Percentiles rank a stretch among this genome's conserved stretches.
Evolutionary conservation across 164 flowering plant species (phyloP).

Genomic region (Piper betle): DNA sequence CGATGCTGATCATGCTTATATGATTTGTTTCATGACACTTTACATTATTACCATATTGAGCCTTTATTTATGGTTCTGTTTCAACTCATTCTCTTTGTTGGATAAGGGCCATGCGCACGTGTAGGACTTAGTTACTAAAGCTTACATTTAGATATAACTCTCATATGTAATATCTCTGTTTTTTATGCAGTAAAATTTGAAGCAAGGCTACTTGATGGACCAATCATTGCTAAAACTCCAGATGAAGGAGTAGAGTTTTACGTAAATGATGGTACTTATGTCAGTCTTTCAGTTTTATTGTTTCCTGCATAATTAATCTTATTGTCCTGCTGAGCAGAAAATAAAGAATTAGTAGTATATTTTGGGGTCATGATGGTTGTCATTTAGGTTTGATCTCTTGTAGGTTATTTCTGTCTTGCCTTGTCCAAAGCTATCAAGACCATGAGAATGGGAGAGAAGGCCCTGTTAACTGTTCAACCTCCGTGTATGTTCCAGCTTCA

Average conservation of each 20-base stretch:
- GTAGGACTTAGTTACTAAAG: no score
- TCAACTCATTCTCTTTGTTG: no score
- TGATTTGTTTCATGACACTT: background rate
- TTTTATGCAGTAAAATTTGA: constrained; percentile 34
- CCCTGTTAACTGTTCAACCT: constrained; percentile 37
- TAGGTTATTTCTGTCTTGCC: constrained; percentile 61
- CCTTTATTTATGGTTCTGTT: background rate
- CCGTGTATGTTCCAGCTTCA: constrained; percentile 23
- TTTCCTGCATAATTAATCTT: background rate
- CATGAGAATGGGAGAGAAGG: constrained; percentile 54
- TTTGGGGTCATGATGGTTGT: background rate
- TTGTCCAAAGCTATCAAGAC: constrained; percentile 44
- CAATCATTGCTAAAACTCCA: constrained; percentile 28
- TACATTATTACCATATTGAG: background rate
- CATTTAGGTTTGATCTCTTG: constrained; percentile 5
- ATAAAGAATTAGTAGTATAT: background rate
- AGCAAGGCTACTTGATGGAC: constrained; percentile 33
- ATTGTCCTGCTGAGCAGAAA: background rate
- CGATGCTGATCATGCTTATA: background rate
- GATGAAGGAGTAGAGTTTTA: constrained; percentile 35
- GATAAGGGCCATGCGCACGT: no score
- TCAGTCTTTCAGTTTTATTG: background rate
- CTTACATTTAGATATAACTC: no score
- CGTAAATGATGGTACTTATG: constrained; percentile 27
- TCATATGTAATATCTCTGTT: background rate